Conservation (phyloP, 2,329 filamentous ascomycete species). For the Pseudopithomyces maydicus region DNA sequence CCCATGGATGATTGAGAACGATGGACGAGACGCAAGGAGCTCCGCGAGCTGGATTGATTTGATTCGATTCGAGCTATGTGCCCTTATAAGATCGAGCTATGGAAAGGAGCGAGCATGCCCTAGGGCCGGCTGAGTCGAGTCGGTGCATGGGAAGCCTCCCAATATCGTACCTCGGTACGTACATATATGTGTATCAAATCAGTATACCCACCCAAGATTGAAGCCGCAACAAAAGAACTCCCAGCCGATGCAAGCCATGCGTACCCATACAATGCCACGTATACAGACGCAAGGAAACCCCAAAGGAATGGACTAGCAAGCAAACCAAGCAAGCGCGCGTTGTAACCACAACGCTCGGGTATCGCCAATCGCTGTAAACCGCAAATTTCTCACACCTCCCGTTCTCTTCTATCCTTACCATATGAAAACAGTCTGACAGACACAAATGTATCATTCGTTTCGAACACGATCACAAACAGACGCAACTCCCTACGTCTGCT, state of each 20-base stretch:
- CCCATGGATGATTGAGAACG: background rate
- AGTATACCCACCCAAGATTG: background rate
- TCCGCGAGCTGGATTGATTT: too few relatives aligned
- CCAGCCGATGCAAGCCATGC: background rate
- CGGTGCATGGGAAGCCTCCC: too few relatives aligned
- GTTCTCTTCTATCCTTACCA: background rate
- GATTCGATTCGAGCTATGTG: too few relatives aligned
- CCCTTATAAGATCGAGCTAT: too few relatives aligned
- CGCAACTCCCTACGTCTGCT: constrained; percentile 8
- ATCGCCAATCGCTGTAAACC: background rate
- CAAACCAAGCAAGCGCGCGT: background rate
- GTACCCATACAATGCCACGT: background rate
- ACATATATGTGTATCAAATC: background rate
- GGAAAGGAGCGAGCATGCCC: too few relatives aligned
- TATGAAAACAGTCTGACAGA: too few relatives aligned
- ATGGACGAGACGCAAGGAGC: background rate
- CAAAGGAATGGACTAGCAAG: background rate
- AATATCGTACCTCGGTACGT: too few relatives aligned
- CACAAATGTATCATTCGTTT: too few relatives aligned
- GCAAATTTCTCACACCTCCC: background rate
- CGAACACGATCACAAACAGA: too few relatives aligned
- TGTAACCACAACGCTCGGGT: background rate
- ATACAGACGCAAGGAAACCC: background rate
- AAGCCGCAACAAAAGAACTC: background rate
- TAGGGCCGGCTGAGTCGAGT: too few relatives aligned